Base-by-base conservation (phyloP, 768 basidiomycete species). In the Leccinum olivaceopallidum region DNA sequence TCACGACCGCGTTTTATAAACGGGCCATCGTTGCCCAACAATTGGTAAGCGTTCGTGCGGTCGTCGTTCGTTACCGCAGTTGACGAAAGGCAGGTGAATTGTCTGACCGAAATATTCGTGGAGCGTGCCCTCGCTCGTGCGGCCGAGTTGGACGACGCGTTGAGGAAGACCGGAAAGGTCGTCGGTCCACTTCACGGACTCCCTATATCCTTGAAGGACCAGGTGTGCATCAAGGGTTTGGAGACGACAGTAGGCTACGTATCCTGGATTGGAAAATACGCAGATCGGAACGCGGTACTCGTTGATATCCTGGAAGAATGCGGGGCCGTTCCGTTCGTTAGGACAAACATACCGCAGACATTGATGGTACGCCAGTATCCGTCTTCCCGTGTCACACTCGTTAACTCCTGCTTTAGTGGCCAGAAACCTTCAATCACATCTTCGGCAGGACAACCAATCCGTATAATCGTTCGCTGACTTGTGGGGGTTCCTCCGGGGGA, bases 401-500 rank as follows among this genome's bases (percentile, higher is more conserved):
- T 12, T 5, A 10, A 12, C 32, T 1, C 32, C 32, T 55, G 48
- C 26, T 16, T 2, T 61, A 90, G 91, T 91, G 86, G 83, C 78
- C 81, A 2, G 93, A 96, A 70, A 87, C 90, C 0, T 85, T 80
- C 77, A 95, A 95, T 67, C 75, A 85, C 61, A 78, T 94, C 30
- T 95, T 89, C 65, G 93, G 92, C 2, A 79, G 90, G 56, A 94
- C 94, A 0, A 68, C 76, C 16, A 93, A 94, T 67, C 93, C 93
- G 0, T 77, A 80, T 68, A 92, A 94, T 69, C 82, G 87, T 10
- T 79, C 79, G 16, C 77, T 92, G 50, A 92, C 89, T 6, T 75
- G 78, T 5, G 92, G 93, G 10, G 94, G 94, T 2, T 94, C 91
- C 0, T 90, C 88, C 5, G 94, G 94, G 7, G 94, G 93, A 36